Evolutionary conservation across 1,284 basidiomycete genomes (phyloP), one percentile per base, ranked within the genome.

Genomic region (Peniophora sp.): DNA sequence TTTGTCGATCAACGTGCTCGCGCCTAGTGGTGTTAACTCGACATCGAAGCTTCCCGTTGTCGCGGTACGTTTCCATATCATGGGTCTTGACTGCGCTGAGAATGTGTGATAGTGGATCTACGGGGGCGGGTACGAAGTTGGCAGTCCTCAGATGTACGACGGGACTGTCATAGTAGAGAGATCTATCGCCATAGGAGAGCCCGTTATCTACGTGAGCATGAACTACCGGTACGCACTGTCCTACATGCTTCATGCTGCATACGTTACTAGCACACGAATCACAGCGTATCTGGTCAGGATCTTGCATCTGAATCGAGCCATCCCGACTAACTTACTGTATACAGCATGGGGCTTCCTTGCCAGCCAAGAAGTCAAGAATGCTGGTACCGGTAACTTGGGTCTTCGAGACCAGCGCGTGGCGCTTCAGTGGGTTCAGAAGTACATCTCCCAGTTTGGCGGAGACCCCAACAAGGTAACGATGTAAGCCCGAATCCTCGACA

Each of bases 371-470:
- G 44, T 50, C 25, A 34, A 22, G 9, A 43, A 46, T 0, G 20
- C 44, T 3, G 44, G 22, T 45, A 16, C 17, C 36, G 16, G 16
- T 10, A 34, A 50, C 24, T 34, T 45, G 36, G 14, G 19, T 45
- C 44, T 36, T 32, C 25, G 11, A 50, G 17, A n/a, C 36, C n/a
- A 55, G 44, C 43, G 50, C 41, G 17, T 27, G 19, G 66, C 62
- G 0, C 57, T 73, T 8, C 54, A 65, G 41, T 73, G 70, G 69
- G 61, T 77, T 0, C 66, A 73, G 25, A 54, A 67, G 48, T 68
- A 75, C 53, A 74, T 77, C 45, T 36, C 53, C 14, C 59, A 59
- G 0, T 77, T 78, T 55, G 73, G 74, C 3, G 75, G 76, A 2
- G 71, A 76, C 53, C 62, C 64, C 1, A 56, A 51, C 6, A 68